Percentiles rank a stretch among this genome's conserved stretches.
Evolutionary conservation across 441 rosid species (phyloP).

Genomic region (Manihot esculenta): DNA sequence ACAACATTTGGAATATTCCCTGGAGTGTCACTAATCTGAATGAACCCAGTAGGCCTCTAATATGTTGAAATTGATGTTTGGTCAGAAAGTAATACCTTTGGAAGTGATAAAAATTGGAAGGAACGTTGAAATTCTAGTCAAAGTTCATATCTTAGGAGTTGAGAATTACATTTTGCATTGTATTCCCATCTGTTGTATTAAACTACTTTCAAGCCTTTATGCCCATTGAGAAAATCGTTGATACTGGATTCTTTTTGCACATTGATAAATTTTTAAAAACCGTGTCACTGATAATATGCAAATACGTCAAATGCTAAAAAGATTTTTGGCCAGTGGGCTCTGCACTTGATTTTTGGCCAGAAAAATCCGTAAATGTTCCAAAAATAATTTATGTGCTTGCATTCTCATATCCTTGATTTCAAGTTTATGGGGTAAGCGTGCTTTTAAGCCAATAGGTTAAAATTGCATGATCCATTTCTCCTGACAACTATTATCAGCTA

Average conservation of each 20-base stretch:
- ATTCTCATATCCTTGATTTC: not conserved
- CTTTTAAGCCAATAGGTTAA: not conserved
- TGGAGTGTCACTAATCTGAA: not conserved
- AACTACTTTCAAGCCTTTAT: not conserved
- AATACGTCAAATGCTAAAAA: not conserved
- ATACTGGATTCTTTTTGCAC: not conserved
- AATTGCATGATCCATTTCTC: not conserved
- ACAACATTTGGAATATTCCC: not conserved
- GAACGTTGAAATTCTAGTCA: not conserved
- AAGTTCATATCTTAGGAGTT: not conserved
- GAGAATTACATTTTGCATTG: not conserved
- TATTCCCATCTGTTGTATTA: not conserved
- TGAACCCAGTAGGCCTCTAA: not conserved
- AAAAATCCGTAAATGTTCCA: not conserved
- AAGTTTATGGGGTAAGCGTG: not conserved
- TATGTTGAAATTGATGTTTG: constrained; percentile 1
- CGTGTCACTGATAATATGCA: not conserved
- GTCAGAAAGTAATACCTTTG: not conserved
- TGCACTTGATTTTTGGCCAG: not conserved
- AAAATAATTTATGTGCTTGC: not conserved
- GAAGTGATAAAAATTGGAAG: not conserved
- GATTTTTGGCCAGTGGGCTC: not conserved
- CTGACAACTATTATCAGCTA: too few species aligned
- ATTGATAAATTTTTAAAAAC: not conserved
- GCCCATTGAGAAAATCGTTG: not conserved